A percentile compares a stretch with the other conserved stretches of the same genome.
Conservation (phyloP, 805 yeast species). For the Saccharomycodes ludwigii region DNA sequence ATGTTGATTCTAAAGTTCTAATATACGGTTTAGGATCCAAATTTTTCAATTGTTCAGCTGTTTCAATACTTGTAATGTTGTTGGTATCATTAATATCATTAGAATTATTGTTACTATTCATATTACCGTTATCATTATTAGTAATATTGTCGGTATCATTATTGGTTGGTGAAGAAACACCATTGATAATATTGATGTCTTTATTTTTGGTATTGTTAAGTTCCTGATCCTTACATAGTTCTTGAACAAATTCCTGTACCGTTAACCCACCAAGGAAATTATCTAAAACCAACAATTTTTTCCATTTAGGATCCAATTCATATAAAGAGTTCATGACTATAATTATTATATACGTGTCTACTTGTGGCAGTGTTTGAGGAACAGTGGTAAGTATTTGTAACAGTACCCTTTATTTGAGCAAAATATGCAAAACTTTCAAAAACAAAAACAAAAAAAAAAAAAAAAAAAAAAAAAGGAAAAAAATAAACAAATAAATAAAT, state of each 20-base stretch:
- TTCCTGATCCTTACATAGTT: conserved; percentile 56
- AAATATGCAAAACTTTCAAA: too few relatives aligned
- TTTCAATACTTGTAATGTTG: conserved; percentile 1
- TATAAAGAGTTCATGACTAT: conserved; percentile 32
- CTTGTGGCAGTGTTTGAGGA: too few relatives aligned
- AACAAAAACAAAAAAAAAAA: too few relatives aligned
- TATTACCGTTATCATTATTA: neutral
- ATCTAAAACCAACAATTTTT: conserved; percentile 42
- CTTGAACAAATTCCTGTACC: conserved; percentile 71
- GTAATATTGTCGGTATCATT: neutral
- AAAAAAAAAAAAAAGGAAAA: too few relatives aligned
- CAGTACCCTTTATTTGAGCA: too few relatives aligned
- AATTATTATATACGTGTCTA: too few relatives aligned
- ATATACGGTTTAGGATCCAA: conserved; percentile 92
- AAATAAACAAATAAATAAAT: too few relatives aligned
- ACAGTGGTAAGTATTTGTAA: too few relatives aligned
- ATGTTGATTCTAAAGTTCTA: conserved; percentile 79
- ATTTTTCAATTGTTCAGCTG: conserved; percentile 10
- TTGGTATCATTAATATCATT: neutral
- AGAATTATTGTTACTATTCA: conserved; percentile 24
- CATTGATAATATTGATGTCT: too few relatives aligned
- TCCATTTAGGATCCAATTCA: conserved; percentile 53
- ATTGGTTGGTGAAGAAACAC: too few relatives aligned
- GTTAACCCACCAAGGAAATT: conserved; percentile 58
- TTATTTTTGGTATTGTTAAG: conserved; percentile 29